Evolutionary conservation across 2,329 filamentous ascomycete species (phyloP).

Genomic region (Magnaporthales sp.): DNA sequence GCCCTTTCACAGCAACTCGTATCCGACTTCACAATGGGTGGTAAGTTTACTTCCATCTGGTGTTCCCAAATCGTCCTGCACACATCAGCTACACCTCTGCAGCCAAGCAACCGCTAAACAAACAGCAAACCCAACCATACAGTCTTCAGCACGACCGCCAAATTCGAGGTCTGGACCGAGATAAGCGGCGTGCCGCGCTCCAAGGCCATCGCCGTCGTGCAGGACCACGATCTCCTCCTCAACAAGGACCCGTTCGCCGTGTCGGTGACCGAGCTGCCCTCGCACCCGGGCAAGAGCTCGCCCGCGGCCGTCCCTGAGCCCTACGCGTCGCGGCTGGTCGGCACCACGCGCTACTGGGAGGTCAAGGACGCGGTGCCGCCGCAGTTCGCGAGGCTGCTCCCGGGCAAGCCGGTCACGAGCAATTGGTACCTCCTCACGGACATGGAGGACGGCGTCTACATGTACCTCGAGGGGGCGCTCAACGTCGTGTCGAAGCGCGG

Average conservation of each 20-base stretch:
- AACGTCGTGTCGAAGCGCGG: background rate
- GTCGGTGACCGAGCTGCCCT: background rate
- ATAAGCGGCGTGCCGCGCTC: slow-evolving; percentile 1
- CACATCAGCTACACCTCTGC: too few species aligned
- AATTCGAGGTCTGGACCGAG: background rate
- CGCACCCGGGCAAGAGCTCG: background rate
- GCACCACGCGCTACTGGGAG: background rate
- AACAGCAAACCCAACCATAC: background rate
- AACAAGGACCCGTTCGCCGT: background rate
- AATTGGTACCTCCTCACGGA: slow-evolving; percentile 2
- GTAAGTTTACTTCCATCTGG: background rate
- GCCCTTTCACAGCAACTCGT: background rate
- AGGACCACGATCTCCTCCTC: slow-evolving; percentile 1
- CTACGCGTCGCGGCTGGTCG: background rate
- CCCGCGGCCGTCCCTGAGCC: background rate
- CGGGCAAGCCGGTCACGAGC: background rate
- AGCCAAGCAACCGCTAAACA: background rate
- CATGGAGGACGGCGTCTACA: slow-evolving; percentile 3
- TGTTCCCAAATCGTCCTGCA: background rate
- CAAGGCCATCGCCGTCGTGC: slow-evolving; percentile 2
- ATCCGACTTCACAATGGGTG: background rate
- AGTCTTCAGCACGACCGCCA: slow-evolving; percentile 2
- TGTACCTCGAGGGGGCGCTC: slow-evolving; percentile 1
- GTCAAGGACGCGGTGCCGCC: slow-evolving; percentile 1
- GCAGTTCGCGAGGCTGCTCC: background rate